Base-by-base conservation (phyloP, 2,329 filamentous ascomycete species). In the Monosporascus sp. region DNA sequence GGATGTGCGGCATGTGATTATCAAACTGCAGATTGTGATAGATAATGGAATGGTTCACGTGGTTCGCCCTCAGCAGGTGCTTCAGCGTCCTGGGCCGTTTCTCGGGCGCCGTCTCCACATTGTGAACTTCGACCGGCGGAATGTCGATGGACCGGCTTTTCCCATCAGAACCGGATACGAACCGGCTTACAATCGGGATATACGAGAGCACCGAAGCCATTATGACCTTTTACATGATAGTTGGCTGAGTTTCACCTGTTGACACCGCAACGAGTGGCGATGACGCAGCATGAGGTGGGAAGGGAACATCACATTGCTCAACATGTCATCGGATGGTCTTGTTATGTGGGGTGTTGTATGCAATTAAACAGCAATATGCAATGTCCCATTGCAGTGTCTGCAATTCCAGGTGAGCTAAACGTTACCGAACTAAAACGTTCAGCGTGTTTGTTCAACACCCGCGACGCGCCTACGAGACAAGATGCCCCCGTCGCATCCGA, bases 61-160 rank as follows among this genome's bases (percentile, higher is more conserved):
- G 94, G 69, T 97, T 97, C 50, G 92, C 87, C 70, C 89, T 90
- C 56, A 99, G 71, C 15, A 99, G 77, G 72, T 97, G 91, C 74
- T 96, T 97, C 57, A 99, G 78, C 20, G 89, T 89, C 56, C 93
- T 80, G 18, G 88, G 85, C 53, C 88, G 79, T 69, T 90, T 93
- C 66, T 95, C 91, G 8, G 85, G 80, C 48, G 85, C 79, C 5
- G 86, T 87, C 73, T 97, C 93, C 63, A 96, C 81, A 68, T 88
- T 82, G 71, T 95, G 85, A 53, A 90, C 78, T 58, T 88, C 77
- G 52, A 93, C 86, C 0, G 88, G 76, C 8, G 87, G 78, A 7
- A 97, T 67, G 50, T 77, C 65, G 61, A 86, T 80, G 48, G 73
- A 68, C 51, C 17, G 68, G 37, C 50, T 51, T 61, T 58, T 35